Percentiles rank a stretch among this genome's conserved stretches.
Conservation (phyloP, 768 basidiomycete genomes). For the Pleurotus salmoneostramineus region DNA sequence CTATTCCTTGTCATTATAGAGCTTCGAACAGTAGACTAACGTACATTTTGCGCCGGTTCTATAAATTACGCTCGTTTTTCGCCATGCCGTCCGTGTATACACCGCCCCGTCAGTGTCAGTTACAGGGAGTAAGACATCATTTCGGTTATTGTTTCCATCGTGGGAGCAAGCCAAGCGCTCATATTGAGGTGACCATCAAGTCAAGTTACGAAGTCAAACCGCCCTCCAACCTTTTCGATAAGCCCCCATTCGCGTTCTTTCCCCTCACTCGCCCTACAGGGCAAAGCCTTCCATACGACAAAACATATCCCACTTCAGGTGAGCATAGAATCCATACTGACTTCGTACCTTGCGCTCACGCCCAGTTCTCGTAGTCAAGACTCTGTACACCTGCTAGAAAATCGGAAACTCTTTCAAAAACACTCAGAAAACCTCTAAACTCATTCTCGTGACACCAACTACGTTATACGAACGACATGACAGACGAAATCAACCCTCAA, state of each 20-base stretch:
- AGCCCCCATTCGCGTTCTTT: constrained; percentile 45
- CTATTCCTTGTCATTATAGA: background rate
- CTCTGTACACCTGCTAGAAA: constrained; percentile 24
- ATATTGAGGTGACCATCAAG: constrained; percentile 30
- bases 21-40: background rate
- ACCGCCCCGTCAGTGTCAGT: background rate
- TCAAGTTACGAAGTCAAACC: constrained; percentile 36
- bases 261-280: constrained; percentile 86
- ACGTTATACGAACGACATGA: constrained; percentile 81
- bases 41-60: background rate
- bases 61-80: background rate
- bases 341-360: background rate
- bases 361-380: constrained; percentile 21
- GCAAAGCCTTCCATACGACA: constrained; percentile 66
- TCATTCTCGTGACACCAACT: constrained; percentile 33
- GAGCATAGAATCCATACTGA: constrained; percentile 1
- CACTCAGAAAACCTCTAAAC: constrained; percentile 47
- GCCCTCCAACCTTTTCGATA: constrained; percentile 39
- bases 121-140: background rate
- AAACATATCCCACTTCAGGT: constrained; percentile 31
- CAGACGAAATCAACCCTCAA: constrained; percentile 67
- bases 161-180: constrained; percentile 7
- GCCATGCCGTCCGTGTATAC: background rate
- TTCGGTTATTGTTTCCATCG: background rate
- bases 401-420: constrained; percentile 33